These are phyloP conservation scores for Sclerotinia minor DNA, from an alignment of 2,329 filamentous ascomycete genomes.

Conservation along the genomic window DNA sequence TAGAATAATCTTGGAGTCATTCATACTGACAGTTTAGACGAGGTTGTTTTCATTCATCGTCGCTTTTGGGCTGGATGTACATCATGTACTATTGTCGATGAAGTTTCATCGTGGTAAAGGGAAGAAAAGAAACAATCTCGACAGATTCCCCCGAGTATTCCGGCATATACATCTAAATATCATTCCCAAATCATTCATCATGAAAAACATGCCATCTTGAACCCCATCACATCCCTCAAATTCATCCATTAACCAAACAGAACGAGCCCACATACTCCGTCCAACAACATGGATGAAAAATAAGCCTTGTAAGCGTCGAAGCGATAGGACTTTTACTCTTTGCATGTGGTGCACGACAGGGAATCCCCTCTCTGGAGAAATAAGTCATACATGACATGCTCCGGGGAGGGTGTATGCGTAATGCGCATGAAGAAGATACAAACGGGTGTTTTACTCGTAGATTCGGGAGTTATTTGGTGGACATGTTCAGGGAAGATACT, in stretches of 20 bases:
- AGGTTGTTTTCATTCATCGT: not conserved
- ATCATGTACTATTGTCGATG: no score
- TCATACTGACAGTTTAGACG: not conserved
- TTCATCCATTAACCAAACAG: slow-evolving; percentile 9
- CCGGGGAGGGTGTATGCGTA: not conserved
- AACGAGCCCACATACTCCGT: slow-evolving; percentile 25
- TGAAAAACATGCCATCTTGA: not conserved
- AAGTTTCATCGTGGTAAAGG: not conserved
- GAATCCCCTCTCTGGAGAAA: slow-evolving; percentile 1
- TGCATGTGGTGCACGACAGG: slow-evolving; percentile 8
- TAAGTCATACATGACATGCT: not conserved
- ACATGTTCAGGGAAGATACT: no score
- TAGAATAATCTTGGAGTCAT: not conserved
- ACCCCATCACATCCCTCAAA: not conserved
- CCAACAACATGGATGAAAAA: slow-evolving; percentile 20
- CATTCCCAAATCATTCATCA: not conserved
- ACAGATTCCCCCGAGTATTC: not conserved
- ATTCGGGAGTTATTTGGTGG: no score
- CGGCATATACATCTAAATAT: not conserved
- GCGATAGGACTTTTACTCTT: slow-evolving; percentile 9
- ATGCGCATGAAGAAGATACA: not conserved
- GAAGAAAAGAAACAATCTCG: not conserved
- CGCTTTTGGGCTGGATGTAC: not conserved
- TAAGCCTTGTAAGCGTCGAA: slow-evolving; percentile 32
- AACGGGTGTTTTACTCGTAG: no score